phyloP scores from a whole-genome alignment of 257 asterid species.

The Solanum verrucosum region DNA sequence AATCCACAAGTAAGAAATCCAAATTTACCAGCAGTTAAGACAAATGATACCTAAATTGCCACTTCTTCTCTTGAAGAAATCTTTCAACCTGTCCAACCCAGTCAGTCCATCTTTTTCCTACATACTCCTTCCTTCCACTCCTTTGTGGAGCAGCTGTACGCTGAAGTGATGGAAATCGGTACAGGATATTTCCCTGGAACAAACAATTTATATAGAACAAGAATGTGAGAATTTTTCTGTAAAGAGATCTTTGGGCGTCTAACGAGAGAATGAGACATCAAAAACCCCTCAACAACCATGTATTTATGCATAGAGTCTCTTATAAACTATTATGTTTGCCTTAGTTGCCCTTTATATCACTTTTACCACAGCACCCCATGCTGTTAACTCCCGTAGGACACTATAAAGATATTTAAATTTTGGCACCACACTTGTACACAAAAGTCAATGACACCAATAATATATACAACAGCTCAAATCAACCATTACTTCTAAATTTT shows the following conservation, averaged over 20 bases:
- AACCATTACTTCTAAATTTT: neutral
- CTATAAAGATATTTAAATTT: neutral
- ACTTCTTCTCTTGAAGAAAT: slow-evolving; percentile 62
- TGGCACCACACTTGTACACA: neutral
- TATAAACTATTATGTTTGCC: neutral
- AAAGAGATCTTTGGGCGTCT: neutral
- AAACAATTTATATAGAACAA: neutral
- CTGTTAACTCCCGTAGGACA: neutral
- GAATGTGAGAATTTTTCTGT: neutral
- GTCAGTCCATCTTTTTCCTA: slow-evolving; percentile 66
- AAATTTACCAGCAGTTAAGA: neutral
- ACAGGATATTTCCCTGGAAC: slow-evolving; percentile 86
- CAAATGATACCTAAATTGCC: slow-evolving; percentile 60
- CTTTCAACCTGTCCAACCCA: slow-evolving; percentile 60
- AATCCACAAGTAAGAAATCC: neutral
- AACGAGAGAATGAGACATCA: neutral
- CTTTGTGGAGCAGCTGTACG: slow-evolving; percentile 85
- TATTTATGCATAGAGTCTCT: neutral
- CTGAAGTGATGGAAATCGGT: slow-evolving; percentile 92
- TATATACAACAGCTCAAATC: neutral
- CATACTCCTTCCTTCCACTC: slow-evolving; percentile 68
- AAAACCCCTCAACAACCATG: neutral
- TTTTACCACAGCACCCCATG: neutral
- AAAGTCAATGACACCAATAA: neutral
- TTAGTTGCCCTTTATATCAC: neutral